Conservation (phyloP, 2,329 filamentous ascomycete species). For the Microcyclospora pomicola region DNA sequence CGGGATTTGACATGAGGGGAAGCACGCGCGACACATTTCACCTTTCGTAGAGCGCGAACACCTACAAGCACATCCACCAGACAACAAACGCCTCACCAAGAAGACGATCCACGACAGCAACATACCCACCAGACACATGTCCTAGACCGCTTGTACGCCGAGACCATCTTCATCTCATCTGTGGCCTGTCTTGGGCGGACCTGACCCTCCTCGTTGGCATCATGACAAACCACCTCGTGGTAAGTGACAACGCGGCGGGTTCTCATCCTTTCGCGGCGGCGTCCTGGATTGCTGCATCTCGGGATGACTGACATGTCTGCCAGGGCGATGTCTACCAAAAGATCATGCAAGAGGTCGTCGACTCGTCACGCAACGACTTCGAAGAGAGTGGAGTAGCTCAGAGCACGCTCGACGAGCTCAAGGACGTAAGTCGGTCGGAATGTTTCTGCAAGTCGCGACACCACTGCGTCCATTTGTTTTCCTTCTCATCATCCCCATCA, state of each 20-base stretch:
- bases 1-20: no score
- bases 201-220: no score
- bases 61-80: no score
- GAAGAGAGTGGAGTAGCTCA: slow-evolving; percentile 92
- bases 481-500: not conserved
- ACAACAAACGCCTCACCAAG: no score
- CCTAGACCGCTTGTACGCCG: no score
- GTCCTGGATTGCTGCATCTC: slow-evolving; percentile 8
- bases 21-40: no score
- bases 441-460: no score
- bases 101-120: no score
- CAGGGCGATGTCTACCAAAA: slow-evolving; percentile 73
- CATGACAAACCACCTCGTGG: slow-evolving; percentile 12
- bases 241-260: slow-evolving; percentile 1
- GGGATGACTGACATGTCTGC: slow-evolving; percentile 1
- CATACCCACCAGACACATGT: no score
- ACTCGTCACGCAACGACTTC: slow-evolving; percentile 72
- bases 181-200: no score
- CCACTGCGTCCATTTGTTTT: slow-evolving; percentile 1
- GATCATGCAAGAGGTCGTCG: slow-evolving; percentile 62
- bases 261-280: not conserved
- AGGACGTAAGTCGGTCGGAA: slow-evolving; percentile 62
- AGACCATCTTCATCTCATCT: no score
- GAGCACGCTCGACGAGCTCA: slow-evolving; percentile 71
- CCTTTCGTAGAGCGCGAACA: no score